Evolutionary conservation across 331 rosid species (phyloP).

Genomic region (Erythrophleum ivorense): DNA sequence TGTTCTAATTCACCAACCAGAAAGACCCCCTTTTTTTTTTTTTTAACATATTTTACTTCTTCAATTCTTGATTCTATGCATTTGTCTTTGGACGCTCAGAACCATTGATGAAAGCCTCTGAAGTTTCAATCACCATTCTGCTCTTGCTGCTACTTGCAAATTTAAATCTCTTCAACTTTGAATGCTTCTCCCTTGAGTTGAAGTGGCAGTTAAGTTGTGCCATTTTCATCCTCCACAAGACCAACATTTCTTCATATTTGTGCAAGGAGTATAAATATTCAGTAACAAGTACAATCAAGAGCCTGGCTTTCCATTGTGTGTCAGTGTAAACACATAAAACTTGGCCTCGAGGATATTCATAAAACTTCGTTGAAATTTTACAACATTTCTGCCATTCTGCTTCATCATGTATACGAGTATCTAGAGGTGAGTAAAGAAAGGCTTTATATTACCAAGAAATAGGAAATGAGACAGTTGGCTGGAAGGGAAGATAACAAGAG

Average conservation of each 20-base stretch:
- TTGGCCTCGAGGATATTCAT: background rate
- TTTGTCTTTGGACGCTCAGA: background rate
- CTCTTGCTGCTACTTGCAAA: background rate
- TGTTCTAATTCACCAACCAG: conserved; percentile 12
- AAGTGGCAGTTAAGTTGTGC: conserved; percentile 8
- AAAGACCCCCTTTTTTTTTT: background rate
- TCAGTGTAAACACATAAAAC: background rate
- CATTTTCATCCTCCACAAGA: conserved; percentile 7
- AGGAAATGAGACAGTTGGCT: background rate
- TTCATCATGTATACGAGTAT: background rate
- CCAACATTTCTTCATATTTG: conserved; percentile 5
- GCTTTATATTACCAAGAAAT: background rate
- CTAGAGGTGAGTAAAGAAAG: background rate
- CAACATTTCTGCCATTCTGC: background rate
- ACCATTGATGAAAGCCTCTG: background rate
- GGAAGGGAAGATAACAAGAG: conserved; percentile 2
- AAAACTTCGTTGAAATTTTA: background rate
- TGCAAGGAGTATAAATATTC: background rate
- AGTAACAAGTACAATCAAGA: background rate
- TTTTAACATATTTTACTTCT: background rate
- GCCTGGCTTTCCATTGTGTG: background rate
- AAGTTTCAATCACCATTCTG: background rate
- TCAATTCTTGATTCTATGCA: conserved; percentile 1
- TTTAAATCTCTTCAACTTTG: conserved; percentile 20
- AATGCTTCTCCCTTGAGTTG: conserved; percentile 28